Evolutionary conservation across 2,329 filamentous ascomycete genomes (phyloP).

Genomic region (Hypoxylon sp.): DNA sequence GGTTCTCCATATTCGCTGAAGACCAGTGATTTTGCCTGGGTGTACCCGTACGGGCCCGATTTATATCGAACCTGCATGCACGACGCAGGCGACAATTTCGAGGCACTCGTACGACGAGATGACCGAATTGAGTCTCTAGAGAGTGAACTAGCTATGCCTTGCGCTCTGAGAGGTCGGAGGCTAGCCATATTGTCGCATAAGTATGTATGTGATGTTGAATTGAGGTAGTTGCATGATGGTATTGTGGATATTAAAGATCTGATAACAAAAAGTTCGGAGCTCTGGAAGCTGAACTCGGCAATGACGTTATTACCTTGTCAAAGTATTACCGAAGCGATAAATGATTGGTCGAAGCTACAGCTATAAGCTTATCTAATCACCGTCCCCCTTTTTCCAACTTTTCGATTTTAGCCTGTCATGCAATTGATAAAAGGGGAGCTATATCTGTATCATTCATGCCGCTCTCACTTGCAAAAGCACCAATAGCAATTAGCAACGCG

Average conservation of each 20-base stretch:
- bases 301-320: slow-evolving; percentile 42
- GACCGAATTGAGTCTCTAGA: slow-evolving; percentile 35
- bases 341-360: slow-evolving; percentile 36
- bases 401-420: slow-evolving; percentile 15
- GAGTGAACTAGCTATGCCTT: slow-evolving; percentile 21
- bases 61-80: slow-evolving; percentile 61
- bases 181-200: slow-evolving; percentile 35
- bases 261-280: slow-evolving; percentile 39
- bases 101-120: slow-evolving; percentile 5
- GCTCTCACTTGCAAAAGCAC: neutral
- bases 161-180: slow-evolving; percentile 37
- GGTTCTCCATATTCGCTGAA: slow-evolving; percentile 84
- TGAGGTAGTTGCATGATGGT: slow-evolving; percentile 22
- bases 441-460: neutral
- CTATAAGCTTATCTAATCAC: slow-evolving; percentile 36
- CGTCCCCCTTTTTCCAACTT: slow-evolving; percentile 26
- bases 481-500: neutral
- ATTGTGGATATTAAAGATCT: slow-evolving; percentile 16
- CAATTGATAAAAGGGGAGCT: slow-evolving; percentile 15
- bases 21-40: slow-evolving; percentile 85
- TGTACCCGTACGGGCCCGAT: slow-evolving; percentile 82
- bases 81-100: slow-evolving; percentile 25
- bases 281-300: slow-evolving; percentile 44
- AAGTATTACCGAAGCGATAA: slow-evolving; percentile 33
- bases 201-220: slow-evolving; percentile 15